phyloP scores from a whole-genome alignment of 805 yeast species.

The Pichia membranifaciens region DNA sequence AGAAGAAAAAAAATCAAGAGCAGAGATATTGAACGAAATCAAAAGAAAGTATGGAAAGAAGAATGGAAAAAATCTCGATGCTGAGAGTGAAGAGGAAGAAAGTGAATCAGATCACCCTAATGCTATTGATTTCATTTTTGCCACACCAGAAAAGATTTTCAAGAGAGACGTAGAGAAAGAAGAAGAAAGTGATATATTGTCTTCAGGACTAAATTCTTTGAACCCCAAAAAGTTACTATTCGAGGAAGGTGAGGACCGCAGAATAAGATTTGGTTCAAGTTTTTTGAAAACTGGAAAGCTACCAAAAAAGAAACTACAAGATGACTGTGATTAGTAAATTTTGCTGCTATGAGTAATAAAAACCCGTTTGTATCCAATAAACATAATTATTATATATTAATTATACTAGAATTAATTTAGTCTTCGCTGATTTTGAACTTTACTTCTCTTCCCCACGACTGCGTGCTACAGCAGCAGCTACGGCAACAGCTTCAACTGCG shows the following conservation, averaged over 20 bases:
- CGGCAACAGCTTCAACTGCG: constrained; percentile 14
- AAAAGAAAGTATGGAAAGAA: background rate
- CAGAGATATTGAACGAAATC: constrained; percentile 12
- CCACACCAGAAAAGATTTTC: constrained; percentile 16
- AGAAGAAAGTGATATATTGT: background rate
- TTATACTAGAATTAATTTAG: background rate
- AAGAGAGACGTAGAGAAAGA: background rate
- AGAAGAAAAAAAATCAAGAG: constrained; percentile 20
- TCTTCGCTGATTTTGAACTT: background rate
- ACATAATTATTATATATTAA: background rate
- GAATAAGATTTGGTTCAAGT: constrained; percentile 7
- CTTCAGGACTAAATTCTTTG: background rate
- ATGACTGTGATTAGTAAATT: too few species aligned
- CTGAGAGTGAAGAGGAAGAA: too few species aligned
- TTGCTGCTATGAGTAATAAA: too few species aligned
- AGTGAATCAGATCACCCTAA: background rate
- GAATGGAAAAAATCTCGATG: background rate
- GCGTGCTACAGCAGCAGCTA: constrained; percentile 16
- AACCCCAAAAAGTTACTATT: constrained; percentile 1
- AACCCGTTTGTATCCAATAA: too few species aligned
- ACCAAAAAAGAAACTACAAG: background rate
- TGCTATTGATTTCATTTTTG: constrained; percentile 20
- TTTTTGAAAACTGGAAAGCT: constrained; percentile 1
- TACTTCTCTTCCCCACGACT: background rate
- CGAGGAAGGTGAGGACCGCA: background rate